Evolutionary conservation across 306 rosid species (phyloP), one percentile per base, ranked within the genome.

Genomic region (Vigna nakashimae): DNA sequence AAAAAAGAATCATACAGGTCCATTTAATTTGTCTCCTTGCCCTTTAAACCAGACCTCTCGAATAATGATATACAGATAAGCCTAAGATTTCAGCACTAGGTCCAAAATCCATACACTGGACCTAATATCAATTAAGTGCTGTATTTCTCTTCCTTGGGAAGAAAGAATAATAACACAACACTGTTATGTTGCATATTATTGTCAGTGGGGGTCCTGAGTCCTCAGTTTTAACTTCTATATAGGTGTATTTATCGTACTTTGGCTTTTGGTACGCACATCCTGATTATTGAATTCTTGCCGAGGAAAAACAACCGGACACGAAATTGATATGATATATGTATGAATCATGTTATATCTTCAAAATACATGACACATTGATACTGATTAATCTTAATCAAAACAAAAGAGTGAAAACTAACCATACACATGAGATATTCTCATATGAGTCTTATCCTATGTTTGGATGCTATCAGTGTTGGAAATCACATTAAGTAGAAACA

Each of bases 11-110:
- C 68, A 2, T 4, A 6, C 3, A 11, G 53, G 32, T 14, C 46
- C 3, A 53, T 40, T 53, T 38, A 36, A 65, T 38, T 36, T 65
- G 56, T 65, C 65, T 24, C 13, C 42, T 62, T 8, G 10, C 49
- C 45, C 64, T 48, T 74, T 64, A 48, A 10, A 58, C 4, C 0
- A 26, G 60, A 15, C 36, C 20, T 48, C 14, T 63, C 62, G 22
- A 15, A 38, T 36, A 50, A 24, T 34, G 73, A 16, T 77, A 24
- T 26, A 53, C 17, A 53, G 74, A 55, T 66, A 53, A 36, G 48
- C 55, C 58, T 55, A 77, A 66, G 2, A 66, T 66, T 13, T 24
- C 9, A 66, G 16, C 46, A 77, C 10, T 18, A 55, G 67, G 57
- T 38, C 65, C 36, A 66, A 55, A 65, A 65, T 16, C 4, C 5